Conservation (phyloP, 1,284 basidiomycete species). For the Trametes sp. region DNA sequence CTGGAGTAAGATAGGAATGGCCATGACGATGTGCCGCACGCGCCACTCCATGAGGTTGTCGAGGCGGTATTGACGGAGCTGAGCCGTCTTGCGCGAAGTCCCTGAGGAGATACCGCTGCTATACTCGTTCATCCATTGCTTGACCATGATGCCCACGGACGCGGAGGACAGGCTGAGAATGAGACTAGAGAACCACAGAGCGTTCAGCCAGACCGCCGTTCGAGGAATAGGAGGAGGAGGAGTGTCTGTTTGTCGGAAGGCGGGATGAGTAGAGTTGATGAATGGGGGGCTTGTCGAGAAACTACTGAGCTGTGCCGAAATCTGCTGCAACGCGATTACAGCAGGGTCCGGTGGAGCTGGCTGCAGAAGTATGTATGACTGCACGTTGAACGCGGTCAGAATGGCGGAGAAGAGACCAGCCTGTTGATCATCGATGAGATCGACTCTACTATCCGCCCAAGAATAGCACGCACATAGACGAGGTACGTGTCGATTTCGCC, state of each 20-base stretch:
- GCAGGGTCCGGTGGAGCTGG: background rate
- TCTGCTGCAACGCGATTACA: background rate
- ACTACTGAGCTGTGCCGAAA: slow-evolving; percentile 7
- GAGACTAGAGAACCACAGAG: slow-evolving; percentile 12
- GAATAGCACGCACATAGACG: slow-evolving; percentile 1
- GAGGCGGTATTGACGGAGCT: slow-evolving; percentile 32
- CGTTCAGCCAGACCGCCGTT: slow-evolving; percentile 3
- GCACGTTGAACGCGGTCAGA: slow-evolving; percentile 10
- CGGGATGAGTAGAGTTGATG: background rate
- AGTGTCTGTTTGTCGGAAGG: background rate
- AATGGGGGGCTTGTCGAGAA: background rate
- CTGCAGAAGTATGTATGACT: slow-evolving; percentile 7
- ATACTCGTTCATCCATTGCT: slow-evolving; percentile 21
- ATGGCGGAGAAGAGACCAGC: slow-evolving; percentile 15
- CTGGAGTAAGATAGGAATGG: slow-evolving; percentile 36
- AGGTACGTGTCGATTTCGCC: slow-evolving; percentile 8
- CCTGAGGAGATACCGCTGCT: background rate
- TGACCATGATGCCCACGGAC: slow-evolving; percentile 21
- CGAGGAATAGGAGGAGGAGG: background rate
- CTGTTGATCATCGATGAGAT: background rate
- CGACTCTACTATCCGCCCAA: background rate
- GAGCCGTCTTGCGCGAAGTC: slow-evolving; percentile 8
- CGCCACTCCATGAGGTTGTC: slow-evolving; percentile 31
- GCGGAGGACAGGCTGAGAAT: slow-evolving; percentile 18
- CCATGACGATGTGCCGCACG: slow-evolving; percentile 29